Percentiles rank a stretch among this genome's conserved stretches.
phyloP scores from a whole-genome alignment of 441 rosid genomes.

The Erodium trifolium region DNA sequence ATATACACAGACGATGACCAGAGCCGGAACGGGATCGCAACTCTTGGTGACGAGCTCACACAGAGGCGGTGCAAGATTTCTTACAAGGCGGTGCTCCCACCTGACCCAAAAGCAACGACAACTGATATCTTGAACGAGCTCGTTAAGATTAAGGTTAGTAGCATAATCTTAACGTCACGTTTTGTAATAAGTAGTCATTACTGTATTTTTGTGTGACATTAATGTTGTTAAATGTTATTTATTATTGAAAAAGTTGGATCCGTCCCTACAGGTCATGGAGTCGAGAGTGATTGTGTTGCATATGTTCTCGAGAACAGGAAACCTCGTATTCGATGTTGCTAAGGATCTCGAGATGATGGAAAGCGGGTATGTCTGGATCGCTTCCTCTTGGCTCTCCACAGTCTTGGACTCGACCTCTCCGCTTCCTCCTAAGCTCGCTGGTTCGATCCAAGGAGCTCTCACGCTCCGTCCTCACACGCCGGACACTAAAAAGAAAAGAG shows the following conservation, averaged over 20 bases:
- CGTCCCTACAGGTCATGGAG: conserved; percentile 26
- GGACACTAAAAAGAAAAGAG: conserved; percentile 42
- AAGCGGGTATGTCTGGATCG: conserved; percentile 77
- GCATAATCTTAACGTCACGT: no score
- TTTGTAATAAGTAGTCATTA: no score
- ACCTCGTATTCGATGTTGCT: conserved; percentile 48
- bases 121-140: conserved; percentile 52
- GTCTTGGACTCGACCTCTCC: conserved; percentile 41
- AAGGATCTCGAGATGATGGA: conserved; percentile 7
- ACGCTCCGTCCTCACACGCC: conserved; percentile 59
- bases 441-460: conserved; percentile 60
- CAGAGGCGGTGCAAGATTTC: conserved; percentile 60
- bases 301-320: conserved; percentile 39
- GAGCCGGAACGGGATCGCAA: conserved; percentile 38
- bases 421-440: not conserved
- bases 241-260: no score
- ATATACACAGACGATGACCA: conserved; percentile 48
- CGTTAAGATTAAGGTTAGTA: conserved; percentile 41
- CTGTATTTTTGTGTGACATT: no score
- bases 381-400: conserved; percentile 71
- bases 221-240: no score
- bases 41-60: conserved; percentile 60
- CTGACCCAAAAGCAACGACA: conserved; percentile 34
- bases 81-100: conserved; percentile 55
- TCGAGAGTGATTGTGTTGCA: conserved; percentile 68